phyloP scores from a whole-genome alignment of 148 eudicot genomes.

The Amaranthus palmeri region DNA sequence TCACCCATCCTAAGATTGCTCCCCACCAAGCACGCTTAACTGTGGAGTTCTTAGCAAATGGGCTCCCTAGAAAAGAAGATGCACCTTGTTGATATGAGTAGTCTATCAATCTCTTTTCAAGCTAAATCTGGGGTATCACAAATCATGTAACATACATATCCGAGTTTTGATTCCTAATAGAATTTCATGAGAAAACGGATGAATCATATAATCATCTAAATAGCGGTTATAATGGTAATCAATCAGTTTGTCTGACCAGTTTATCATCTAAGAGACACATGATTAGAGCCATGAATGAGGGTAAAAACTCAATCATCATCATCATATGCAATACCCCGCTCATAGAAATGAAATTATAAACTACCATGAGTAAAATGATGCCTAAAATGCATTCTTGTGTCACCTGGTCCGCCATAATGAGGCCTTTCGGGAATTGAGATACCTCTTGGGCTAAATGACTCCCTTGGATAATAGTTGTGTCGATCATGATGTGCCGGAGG shows the following conservation, averaged over 20 bases:
- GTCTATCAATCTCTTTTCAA: too few relatives aligned
- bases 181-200: too few relatives aligned
- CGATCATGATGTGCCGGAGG: conserved; percentile 15
- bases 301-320: conserved; percentile 9
- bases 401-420: conserved; percentile 19
- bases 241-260: not conserved
- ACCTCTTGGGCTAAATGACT: conserved; percentile 29
- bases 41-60: too few relatives aligned
- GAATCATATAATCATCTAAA: not conserved
- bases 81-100: too few relatives aligned
- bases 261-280: not conserved
- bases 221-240: not conserved
- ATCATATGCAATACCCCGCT: not conserved
- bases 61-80: too few relatives aligned
- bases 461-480: conserved; percentile 19
- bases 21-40: too few relatives aligned
- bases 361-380: conserved; percentile 23
- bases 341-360: not conserved
- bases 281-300: not conserved
- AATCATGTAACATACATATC: not conserved
- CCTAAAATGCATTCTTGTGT: conserved; percentile 17
- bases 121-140: too few relatives aligned
- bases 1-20: too few relatives aligned
- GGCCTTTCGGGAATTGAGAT: conserved; percentile 26
- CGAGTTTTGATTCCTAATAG: not conserved